Evolutionary conservation across 2,329 filamentous ascomycete species (phyloP).

Genomic region (Ustulina deusta): DNA sequence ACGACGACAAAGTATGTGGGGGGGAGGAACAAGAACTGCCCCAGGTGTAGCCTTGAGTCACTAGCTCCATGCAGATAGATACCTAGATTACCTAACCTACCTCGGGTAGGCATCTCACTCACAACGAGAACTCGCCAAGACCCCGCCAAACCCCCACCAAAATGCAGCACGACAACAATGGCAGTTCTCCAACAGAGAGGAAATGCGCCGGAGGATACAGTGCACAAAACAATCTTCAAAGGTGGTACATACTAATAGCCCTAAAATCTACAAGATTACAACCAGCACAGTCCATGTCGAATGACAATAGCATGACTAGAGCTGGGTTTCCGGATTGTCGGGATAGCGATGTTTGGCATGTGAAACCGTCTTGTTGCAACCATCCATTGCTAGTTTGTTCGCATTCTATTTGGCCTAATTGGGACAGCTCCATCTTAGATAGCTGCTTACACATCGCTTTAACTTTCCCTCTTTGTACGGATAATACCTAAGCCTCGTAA

Average conservation of each 20-base stretch:
- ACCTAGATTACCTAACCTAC: constrained; percentile 5
- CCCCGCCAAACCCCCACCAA: constrained; percentile 23
- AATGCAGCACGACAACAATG: not conserved
- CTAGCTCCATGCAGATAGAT: too few species aligned
- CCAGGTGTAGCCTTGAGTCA: not conserved
- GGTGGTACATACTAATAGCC: not conserved
- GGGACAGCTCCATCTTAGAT: constrained; percentile 4
- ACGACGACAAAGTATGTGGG: not conserved
- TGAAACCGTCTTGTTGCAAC: constrained; percentile 12
- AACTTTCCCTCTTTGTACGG: constrained; percentile 9
- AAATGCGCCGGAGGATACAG: too few species aligned
- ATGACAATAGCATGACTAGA: constrained; percentile 25
- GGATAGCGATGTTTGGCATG: constrained; percentile 14
- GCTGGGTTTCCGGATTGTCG: not conserved
- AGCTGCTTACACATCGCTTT: constrained; percentile 6
- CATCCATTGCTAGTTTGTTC: constrained; percentile 17
- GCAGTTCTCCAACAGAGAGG: too few species aligned
- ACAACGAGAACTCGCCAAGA: not conserved
- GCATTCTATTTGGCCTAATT: not conserved
- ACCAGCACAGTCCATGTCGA: constrained; percentile 12
- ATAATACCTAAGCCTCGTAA: not conserved
- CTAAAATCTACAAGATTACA: not conserved
- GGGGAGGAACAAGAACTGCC: not conserved
- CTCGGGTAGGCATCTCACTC: constrained; percentile 3
- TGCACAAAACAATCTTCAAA: too few species aligned